Base-by-base conservation (phyloP, 768 basidiomycete species). In the Lepiota brunneoincarnata region DNA sequence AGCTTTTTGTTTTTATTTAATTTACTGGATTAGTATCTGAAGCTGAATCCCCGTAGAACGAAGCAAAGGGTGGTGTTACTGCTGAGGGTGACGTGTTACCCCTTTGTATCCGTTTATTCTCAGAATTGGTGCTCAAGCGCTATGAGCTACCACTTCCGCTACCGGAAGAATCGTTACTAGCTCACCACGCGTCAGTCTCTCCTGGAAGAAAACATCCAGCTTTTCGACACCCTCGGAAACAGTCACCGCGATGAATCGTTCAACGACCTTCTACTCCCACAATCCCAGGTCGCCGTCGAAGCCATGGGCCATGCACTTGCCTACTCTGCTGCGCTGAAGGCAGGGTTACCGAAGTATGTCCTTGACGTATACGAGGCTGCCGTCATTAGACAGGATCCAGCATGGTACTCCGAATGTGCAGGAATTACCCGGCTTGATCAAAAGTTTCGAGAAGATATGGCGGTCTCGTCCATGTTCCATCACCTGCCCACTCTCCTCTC, bases 221-320 rank as follows among this genome's bases (percentile, higher is more conserved):
- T 79, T 12, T 70, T 77, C 41, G 55, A 59, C 37, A 58, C 66
- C 12, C 55, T 79, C 34, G 66, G 66, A 6, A 70, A 68, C 26
- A 70, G 72, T 57, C 79, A 82, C 68, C 79, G 81, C 46, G 76
- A 77, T 65, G 69, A 73, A 28, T 62, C 69, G 0, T 83, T 82
- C 66, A 79, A 80, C 62, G 70, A 74, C 5, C 71, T 80, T 47
- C 65, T 85, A 54, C 75, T 86, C 49, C 84, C 82, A 4, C 78
- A 80, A 62, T 78, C 82, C 11, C 76, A 80, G 48, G 52, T 56
- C 10, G 72, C 78, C 4, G 64, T 86, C 49, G 78, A 83, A 68
- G 78, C 84, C n/a, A 79, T 86, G 38, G 84, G 85, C 2, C 81
- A 85, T 61, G 78, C 82, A 14, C 69, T 82, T 36, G 81, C 84